Percentiles rank a stretch among this genome's conserved stretches.
Evolutionary conservation across 2,329 filamentous ascomycete species (phyloP).

Genomic region (Arthroderma uncinatum): DNA sequence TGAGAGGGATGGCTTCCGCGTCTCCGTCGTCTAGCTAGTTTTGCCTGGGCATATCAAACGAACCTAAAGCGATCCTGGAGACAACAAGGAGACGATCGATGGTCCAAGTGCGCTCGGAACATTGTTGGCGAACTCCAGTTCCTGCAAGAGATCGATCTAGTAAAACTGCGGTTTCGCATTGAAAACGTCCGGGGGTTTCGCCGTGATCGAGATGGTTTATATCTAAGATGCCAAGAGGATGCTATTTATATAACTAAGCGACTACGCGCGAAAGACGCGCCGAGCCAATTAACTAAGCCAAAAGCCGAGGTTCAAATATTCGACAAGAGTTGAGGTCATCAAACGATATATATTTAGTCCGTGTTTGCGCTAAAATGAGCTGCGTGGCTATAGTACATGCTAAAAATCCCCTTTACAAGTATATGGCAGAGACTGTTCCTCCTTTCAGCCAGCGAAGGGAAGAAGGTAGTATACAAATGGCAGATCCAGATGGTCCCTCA

Average conservation of each 20-base stretch:
- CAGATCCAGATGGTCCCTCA: constrained; percentile 28
- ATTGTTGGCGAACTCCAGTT: background rate
- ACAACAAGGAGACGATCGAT: background rate
- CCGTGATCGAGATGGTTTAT: background rate
- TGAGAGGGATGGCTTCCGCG: background rate
- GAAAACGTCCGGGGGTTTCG: background rate
- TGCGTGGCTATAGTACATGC: background rate
- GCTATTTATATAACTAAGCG: no score
- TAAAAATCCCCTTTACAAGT: background rate
- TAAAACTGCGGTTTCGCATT: background rate
- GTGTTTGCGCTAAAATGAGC: background rate
- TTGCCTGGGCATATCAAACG: background rate
- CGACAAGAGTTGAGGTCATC: background rate
- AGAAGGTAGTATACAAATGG: background rate
- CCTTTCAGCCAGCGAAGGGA: background rate
- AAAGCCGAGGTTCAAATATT: background rate
- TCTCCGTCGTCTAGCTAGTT: background rate
- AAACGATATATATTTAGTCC: background rate
- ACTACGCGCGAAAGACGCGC: background rate
- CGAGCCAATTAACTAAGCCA: background rate
- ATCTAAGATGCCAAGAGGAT: background rate
- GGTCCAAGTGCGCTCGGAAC: background rate
- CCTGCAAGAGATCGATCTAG: background rate
- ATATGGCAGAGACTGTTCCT: background rate
- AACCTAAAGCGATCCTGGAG: background rate